These are phyloP conservation scores for Oryza brachyantha DNA, from an alignment of 176 grass and related monocot genomes.

Conservation along the genomic window DNA sequence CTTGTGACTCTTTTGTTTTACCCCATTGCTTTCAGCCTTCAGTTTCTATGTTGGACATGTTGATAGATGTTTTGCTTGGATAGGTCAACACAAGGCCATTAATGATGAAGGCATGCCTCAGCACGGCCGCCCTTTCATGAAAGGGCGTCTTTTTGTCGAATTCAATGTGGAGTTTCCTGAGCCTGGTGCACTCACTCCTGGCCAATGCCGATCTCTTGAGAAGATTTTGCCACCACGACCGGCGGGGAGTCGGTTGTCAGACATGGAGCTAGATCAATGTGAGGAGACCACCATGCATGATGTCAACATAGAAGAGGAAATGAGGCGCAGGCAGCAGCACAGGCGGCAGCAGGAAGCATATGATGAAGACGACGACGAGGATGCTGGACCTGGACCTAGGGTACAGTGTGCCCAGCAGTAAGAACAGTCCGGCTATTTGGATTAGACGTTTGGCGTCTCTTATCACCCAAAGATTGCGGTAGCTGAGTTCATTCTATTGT, in stretches of 20 bases:
- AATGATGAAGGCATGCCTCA: slow-evolving; percentile 97
- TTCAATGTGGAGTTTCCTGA: slow-evolving; percentile 87
- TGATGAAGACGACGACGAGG: slow-evolving; percentile 68
- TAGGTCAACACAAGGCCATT: slow-evolving; percentile 84
- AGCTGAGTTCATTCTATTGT: not conserved
- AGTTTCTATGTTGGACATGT: not conserved
- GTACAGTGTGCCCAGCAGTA: slow-evolving; percentile 97
- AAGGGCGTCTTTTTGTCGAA: slow-evolving; percentile 76
- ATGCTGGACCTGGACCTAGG: slow-evolving; percentile 46
- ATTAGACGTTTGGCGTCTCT: not conserved
- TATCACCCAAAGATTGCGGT: not conserved
- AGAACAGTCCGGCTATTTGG: not conserved
- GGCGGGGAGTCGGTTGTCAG: slow-evolving; percentile 29
- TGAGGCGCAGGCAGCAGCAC: slow-evolving; percentile 70
- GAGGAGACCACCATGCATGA: slow-evolving; percentile 85
- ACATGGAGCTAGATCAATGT: slow-evolving; percentile 68
- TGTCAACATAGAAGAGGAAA: slow-evolving; percentile 92
- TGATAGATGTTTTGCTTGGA: slow-evolving; percentile 13
- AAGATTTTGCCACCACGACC: slow-evolving; percentile 56
- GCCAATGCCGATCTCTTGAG: slow-evolving; percentile 57
- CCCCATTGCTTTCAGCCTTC: not conserved
- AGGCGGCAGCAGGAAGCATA: slow-evolving; percentile 68
- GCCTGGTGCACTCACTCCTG: slow-evolving; percentile 41
- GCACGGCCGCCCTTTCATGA: slow-evolving; percentile 86
- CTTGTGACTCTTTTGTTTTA: not conserved